Evolutionary conservation across 2,329 filamentous ascomycete genomes (phyloP), one percentile per base, ranked within the genome.

Genomic region (Thelonectria rubi): DNA sequence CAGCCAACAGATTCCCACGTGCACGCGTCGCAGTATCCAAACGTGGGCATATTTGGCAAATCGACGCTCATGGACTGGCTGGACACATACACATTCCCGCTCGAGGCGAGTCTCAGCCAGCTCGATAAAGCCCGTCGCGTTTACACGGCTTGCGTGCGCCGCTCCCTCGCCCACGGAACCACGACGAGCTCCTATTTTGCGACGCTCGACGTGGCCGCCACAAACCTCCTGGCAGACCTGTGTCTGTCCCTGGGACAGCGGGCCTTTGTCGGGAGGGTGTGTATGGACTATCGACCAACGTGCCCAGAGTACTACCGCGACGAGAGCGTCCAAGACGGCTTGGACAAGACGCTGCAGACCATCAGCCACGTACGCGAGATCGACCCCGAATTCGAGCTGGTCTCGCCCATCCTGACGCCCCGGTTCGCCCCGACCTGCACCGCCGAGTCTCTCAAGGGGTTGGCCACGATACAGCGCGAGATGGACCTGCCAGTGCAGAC

Each of bases 161-260:
- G 92, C 48, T 97, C 93, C 0, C 86, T 99, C 11, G 86, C 92
- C 20, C 88, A 97, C 74, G 95, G 95, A 65, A 99, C 95, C 10
- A 99, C 95, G 0, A 95, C 92, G 11, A 93, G 93, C 6, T 87
- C 92, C n/a, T 98, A 98, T 83, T 98, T 91, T 76, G 94, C 94
- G 60, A 98, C 95, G 24, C 88, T 93, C 65, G 89, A 97, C 75
- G 91, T 97, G 1, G 83, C 86, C 1, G 88, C 93, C 2, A 99
- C 95, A n/a, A 97, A 97, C 74, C 84, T 97, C 8, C 88, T 99
- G 6, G 91, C 94, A 0, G 88, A 92, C 65, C 86, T 97, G 17
- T 97, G 94, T 72, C 82, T 92, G n/a, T 74, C 79, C 0, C 80
- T 86, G 24, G 95, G 95, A 46, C 95, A 99, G 78, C 85, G 95